Percentiles rank a stretch among this genome's conserved stretches.
phyloP scores from a whole-genome alignment of 148 eudicot species.

The Vaccinium myrtillus region DNA sequence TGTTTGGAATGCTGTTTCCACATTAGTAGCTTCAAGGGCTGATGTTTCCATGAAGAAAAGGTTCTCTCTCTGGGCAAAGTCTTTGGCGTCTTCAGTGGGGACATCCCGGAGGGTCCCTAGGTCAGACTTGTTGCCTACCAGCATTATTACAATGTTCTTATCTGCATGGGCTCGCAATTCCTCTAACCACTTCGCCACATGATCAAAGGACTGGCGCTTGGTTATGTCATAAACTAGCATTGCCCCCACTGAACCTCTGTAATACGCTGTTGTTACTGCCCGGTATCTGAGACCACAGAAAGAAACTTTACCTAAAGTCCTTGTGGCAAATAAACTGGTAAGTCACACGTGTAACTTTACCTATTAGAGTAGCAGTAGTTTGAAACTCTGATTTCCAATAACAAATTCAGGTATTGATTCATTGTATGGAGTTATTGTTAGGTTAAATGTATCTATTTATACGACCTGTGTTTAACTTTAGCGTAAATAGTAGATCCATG shows the following conservation, averaged over 20 bases:
- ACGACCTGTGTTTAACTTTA: too few relatives aligned
- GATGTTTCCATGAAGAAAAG: conserved; percentile 39
- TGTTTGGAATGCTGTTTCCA: conserved; percentile 31
- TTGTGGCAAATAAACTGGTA: not conserved
- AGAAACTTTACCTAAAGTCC: too few relatives aligned
- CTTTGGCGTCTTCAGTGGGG: conserved; percentile 31
- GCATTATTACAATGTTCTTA: conserved; percentile 21
- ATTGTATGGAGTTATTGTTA: too few relatives aligned
- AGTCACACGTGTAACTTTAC: not conserved
- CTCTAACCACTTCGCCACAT: conserved; percentile 28
- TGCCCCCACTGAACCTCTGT: conserved; percentile 39
- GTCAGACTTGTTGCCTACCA: conserved; percentile 35
- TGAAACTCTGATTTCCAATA: not conserved
- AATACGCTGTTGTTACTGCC: conserved; percentile 38
- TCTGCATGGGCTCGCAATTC: conserved; percentile 35
- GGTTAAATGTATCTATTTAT: too few relatives aligned
- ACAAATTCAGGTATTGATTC: not conserved
- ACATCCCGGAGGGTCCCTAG: conserved; percentile 32
- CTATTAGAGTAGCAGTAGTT: not conserved
- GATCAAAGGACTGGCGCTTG: conserved; percentile 32
- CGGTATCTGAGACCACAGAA: conserved; percentile 11
- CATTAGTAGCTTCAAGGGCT: conserved; percentile 23
- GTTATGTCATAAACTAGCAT: conserved; percentile 32
- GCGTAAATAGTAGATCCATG: too few relatives aligned
- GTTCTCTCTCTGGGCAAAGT: conserved; percentile 33